phyloP scores from a whole-genome alignment of 73 alveolate species.

The Halteria grandinella region DNA sequence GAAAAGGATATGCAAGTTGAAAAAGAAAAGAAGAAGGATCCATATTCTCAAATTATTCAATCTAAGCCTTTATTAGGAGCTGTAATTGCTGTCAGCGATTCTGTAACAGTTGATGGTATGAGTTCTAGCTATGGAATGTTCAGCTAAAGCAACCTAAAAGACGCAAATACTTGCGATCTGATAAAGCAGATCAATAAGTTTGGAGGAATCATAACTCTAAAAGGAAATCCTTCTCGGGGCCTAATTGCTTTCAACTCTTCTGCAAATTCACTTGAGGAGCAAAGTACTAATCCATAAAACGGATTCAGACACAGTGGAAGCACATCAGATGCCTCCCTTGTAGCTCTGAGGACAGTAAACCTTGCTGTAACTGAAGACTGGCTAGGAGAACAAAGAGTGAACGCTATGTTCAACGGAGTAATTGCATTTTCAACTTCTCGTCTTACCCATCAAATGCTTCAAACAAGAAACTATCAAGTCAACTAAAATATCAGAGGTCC shows the following conservation, averaged over 20 bases:
- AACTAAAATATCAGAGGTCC: not conserved
- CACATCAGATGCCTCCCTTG: constrained; percentile 10
- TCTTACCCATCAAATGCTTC: not conserved
- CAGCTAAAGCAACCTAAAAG: not conserved
- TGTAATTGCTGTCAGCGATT: constrained; percentile 10
- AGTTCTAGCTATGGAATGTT: not conserved
- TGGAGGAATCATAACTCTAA: constrained; percentile 5
- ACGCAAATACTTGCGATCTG: not conserved
- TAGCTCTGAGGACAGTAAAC: not conserved
- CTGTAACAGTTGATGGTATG: constrained; percentile 7
- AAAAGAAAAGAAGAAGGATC: not conserved
- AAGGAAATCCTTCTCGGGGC: not conserved
- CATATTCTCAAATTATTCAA: not conserved
- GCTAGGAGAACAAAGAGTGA: constrained; percentile 15
- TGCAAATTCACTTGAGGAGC: not conserved
- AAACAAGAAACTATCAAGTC: not conserved
- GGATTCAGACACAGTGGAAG: not conserved
- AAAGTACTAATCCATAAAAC: constrained; percentile 4
- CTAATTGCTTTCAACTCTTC: not conserved
- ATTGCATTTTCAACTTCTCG: constrained; percentile 9
- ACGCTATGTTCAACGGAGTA: constrained; percentile 15
- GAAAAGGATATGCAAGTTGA: too few relatives aligned
- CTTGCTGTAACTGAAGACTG: constrained; percentile 5
- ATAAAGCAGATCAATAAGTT: not conserved
- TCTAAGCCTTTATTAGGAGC: not conserved